phyloP scores from a whole-genome alignment of 148 eudicot species.

The Salicornia ramosissima region DNA sequence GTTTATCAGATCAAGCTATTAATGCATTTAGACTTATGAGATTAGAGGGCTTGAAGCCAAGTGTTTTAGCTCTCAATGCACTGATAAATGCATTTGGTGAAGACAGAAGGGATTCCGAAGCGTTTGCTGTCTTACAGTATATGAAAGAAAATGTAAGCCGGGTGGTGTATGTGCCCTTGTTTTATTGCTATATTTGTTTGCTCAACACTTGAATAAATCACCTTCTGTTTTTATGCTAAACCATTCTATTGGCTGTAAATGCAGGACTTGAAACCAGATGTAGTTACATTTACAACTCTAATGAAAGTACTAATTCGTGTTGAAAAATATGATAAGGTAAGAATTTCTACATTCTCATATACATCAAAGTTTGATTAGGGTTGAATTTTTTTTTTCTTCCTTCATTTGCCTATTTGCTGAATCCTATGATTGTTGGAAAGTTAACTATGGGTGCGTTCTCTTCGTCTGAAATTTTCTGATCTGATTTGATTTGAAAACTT shows the following conservation, averaged over 20 bases:
- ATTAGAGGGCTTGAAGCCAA: constrained; percentile 80
- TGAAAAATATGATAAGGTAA: constrained; percentile 79
- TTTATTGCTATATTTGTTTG: no score
- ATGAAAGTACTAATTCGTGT: constrained; percentile 88
- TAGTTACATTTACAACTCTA: constrained; percentile 86
- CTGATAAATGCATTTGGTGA: constrained; percentile 94
- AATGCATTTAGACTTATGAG: constrained; percentile 85
- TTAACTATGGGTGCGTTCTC: no score
- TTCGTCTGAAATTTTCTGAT: no score
- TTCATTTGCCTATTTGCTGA: constrained; percentile 1
- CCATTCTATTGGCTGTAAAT: constrained; percentile 17
- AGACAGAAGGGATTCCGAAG: constrained; percentile 82
- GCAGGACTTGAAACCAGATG: constrained; percentile 94
- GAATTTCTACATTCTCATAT: neutral
- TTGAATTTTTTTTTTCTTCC: neutral
- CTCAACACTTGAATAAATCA: neutral
- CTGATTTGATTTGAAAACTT: no score
- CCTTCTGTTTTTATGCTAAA: constrained; percentile 5
- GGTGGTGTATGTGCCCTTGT: constrained; percentile 5
- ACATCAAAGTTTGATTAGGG: neutral
- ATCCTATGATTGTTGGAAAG: neutral
- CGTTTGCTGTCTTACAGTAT: constrained; percentile 84
- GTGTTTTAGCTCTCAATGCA: constrained; percentile 79
- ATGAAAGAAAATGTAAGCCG: constrained; percentile 85
- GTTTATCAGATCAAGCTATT: constrained; percentile 89